Evolutionary conservation across 2,329 filamentous ascomycete species (phyloP).

Genomic region (Fusarium sp.): DNA sequence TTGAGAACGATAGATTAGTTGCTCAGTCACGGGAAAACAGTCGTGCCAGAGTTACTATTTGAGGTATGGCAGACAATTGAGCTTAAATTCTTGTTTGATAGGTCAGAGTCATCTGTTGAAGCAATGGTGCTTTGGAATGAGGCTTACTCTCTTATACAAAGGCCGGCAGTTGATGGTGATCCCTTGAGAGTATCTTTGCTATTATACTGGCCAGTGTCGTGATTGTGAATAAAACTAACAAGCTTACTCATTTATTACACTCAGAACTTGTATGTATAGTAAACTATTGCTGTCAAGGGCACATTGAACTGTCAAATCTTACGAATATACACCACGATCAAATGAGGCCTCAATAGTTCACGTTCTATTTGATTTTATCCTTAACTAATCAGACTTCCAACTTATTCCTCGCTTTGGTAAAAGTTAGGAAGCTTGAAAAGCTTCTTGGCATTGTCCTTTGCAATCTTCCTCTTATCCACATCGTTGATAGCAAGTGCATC

Average conservation of each 20-base stretch:
- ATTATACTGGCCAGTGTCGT: too few species aligned
- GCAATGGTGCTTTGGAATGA: neutral
- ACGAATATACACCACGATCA: neutral
- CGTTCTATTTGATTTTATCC: neutral
- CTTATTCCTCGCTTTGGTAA: constrained; percentile 34
- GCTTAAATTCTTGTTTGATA: neutral
- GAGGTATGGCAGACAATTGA: too few species aligned
- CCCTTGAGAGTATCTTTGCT: too few species aligned
- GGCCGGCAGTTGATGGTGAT: neutral
- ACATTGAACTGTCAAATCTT: neutral
- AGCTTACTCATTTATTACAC: neutral
- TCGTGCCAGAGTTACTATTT: neutral
- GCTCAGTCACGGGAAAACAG: neutral
- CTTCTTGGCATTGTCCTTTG: constrained; percentile 57
- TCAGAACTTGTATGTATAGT: neutral
- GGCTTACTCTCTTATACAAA: too few species aligned
- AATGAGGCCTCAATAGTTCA: neutral
- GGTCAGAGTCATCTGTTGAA: neutral
- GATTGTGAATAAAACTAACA: too few species aligned
- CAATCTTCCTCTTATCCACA: constrained; percentile 54
- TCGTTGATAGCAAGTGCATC: constrained; percentile 52
- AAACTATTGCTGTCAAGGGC: neutral
- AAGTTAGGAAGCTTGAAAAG: constrained; percentile 52
- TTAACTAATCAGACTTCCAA: neutral
- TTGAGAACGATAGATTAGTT: neutral